phyloP scores from a whole-genome alignment of 1,139 yeast species.

The Casaregolazyma lundiana region DNA sequence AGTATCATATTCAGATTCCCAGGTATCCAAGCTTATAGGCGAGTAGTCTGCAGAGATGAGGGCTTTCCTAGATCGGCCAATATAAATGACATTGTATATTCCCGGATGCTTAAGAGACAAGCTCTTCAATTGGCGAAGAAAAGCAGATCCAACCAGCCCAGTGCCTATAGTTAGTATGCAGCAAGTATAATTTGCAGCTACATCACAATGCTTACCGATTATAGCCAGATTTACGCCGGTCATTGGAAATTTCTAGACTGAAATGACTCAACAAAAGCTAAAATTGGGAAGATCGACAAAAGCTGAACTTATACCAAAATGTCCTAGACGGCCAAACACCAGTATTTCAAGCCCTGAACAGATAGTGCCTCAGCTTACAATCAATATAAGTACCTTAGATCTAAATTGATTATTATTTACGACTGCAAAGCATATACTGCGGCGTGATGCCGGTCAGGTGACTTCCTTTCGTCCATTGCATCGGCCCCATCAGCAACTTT shows the following conservation, averaged over 20 bases:
- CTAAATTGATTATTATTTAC: too few species aligned
- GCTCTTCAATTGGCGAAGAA: constrained; percentile 62
- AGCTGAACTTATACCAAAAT: background rate
- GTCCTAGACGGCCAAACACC: too few species aligned
- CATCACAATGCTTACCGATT: constrained; percentile 46
- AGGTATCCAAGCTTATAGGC: constrained; percentile 60
- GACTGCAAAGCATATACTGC: too few species aligned
- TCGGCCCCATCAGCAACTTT: background rate
- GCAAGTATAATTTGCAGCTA: background rate
- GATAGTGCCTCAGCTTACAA: too few species aligned
- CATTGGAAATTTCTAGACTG: constrained; percentile 13
- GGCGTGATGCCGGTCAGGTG: too few species aligned
- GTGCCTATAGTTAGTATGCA: constrained; percentile 44
- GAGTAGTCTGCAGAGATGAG: constrained; percentile 61
- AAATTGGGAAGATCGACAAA: background rate
- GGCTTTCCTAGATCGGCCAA: constrained; percentile 72
- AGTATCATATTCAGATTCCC: constrained; percentile 46
- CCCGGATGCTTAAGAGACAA: constrained; percentile 38
- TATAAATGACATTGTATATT: constrained; percentile 66
- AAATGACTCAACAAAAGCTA: constrained; percentile 1
- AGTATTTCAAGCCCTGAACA: too few species aligned
- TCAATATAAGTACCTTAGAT: too few species aligned
- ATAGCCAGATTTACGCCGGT: constrained; percentile 64
- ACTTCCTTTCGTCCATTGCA: too few species aligned
- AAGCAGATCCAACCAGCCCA: constrained; percentile 93